Base-by-base conservation (phyloP, 805 yeast genomes). In the Brettanomyces bruxellensis region DNA sequence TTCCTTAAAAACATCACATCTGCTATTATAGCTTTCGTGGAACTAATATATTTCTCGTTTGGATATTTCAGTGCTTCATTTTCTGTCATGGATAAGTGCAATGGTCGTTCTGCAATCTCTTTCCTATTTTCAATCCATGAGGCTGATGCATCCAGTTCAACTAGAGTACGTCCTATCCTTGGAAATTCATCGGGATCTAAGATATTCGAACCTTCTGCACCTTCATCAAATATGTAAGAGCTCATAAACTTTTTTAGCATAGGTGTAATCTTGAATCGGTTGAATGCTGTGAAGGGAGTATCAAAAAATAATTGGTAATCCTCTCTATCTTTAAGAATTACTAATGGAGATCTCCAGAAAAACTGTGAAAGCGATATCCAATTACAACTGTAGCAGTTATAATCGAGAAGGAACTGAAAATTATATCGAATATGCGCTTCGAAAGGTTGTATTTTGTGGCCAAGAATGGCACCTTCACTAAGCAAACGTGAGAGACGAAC, bases 391-490 rank as follows among this genome's bases (percentile, higher is more conserved):
- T 73, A 86, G 30, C 91, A 62, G 57, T 91, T 90, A 63, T 74
- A 88, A 58, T 93, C 99, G 0, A 85, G 71, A 25, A 87, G 61
- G 57, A 91, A 88, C 57, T 93, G 97, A 5, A 87, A 61, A 1
- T 76, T 57, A 54, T 70, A 83, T 0, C 96, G 89, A 11, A 91
- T 72, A 57, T 93, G 98, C 0, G 89, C 70, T 56, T 93, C 99
- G 59, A 69, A 86, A 0, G 81, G 78, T 41, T 79, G 81, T 12
- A 67, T 51, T 0, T 55, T 48, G 22, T 56, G 57, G 3, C 69
- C 71, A 37, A 66, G 52, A 1, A 76, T 55, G 3, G 62, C 63
- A 0, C 81, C 81, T 25, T 59, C 72, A 24, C 68, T 62, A 52
- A 64, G 72, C 43, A 65, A 73, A 73, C 47, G 62, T 3, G 83